Evolutionary conservation across 352 stramenopile genomes (phyloP).

Genomic region (Globisporangium recalcitrans): DNA sequence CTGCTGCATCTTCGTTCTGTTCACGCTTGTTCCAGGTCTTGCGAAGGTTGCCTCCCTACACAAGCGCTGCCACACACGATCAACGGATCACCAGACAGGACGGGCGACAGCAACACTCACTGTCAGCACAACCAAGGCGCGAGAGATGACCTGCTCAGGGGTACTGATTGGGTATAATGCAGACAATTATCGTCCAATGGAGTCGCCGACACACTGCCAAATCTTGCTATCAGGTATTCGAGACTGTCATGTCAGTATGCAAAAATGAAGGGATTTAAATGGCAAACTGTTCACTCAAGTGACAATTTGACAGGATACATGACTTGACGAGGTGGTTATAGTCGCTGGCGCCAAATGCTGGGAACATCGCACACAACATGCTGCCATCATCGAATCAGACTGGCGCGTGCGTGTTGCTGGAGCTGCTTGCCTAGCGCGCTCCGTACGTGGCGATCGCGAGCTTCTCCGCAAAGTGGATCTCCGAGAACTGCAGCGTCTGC

Average conservation of each 20-base stretch:
- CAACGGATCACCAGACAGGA: conserved; percentile 13
- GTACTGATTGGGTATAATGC: conserved; percentile 10
- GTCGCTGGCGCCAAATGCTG: no score
- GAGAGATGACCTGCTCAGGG: conserved; percentile 8
- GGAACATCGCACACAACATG: no score
- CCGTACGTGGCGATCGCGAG: conserved; percentile 50
- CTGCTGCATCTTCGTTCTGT: conserved; percentile 30
- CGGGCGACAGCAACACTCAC: conserved; percentile 8
- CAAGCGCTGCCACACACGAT: conserved; percentile 4
- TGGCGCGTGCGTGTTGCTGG: no score
- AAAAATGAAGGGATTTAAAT: no score
- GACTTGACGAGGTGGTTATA: no score
- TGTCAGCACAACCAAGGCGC: no score
- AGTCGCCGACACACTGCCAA: no score
- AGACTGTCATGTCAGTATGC: no score
- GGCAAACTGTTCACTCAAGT: no score
- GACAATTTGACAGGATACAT: no score
- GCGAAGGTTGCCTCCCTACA: background rate
- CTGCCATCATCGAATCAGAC: no score
- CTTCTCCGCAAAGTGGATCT: conserved; percentile 72
- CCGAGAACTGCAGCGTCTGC: conserved; percentile 24
- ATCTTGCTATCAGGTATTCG: no score
- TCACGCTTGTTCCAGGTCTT: conserved; percentile 7
- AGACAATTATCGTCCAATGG: background rate
- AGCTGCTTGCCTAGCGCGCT: conserved; percentile 11